Conservation (phyloP, 1,284 basidiomycete genomes). For the Trametes polyzona region DNA sequence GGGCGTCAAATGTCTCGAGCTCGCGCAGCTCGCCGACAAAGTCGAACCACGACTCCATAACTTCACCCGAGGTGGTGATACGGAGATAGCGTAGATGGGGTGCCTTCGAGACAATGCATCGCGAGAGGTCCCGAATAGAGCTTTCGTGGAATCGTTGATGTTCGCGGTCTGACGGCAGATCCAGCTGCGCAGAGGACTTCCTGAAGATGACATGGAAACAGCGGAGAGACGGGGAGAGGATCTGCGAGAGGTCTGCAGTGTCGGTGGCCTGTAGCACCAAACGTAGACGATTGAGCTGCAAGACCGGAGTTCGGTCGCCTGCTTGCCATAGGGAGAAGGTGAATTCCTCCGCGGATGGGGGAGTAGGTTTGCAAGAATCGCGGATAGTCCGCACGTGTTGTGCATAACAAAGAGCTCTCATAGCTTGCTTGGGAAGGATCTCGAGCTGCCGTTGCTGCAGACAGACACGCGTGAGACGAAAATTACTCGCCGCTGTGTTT, state of each 20-base stretch:
- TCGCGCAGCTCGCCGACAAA: background rate
- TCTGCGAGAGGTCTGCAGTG: slow-evolving; percentile 2
- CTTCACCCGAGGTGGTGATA: slow-evolving; percentile 8
- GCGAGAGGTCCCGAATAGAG: slow-evolving; percentile 10
- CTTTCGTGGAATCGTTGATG: background rate
- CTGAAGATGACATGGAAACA: slow-evolving; percentile 19
- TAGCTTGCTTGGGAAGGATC: background rate
- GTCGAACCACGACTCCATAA: slow-evolving; percentile 16
- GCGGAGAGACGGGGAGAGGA: slow-evolving; percentile 10
- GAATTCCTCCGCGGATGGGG: background rate
- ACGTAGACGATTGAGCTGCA: slow-evolving; percentile 9
- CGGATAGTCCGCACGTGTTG: slow-evolving; percentile 13
- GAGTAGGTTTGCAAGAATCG: background rate
- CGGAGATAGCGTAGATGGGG: slow-evolving; percentile 15
- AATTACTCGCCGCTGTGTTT: no score
- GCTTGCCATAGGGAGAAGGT: background rate
- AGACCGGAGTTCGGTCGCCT: background rate
- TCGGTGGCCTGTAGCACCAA: slow-evolving; percentile 7
- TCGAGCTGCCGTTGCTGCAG: background rate
- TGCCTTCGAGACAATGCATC: background rate
- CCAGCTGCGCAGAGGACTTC: background rate
- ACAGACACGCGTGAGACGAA: no score
- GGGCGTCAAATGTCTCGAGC: slow-evolving; percentile 16
- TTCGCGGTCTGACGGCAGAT: background rate
- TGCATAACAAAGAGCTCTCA: slow-evolving; percentile 9